Evolutionary conservation across 2,329 filamentous ascomycete species (phyloP).

Genomic region (Arthrobotrys iridis): DNA sequence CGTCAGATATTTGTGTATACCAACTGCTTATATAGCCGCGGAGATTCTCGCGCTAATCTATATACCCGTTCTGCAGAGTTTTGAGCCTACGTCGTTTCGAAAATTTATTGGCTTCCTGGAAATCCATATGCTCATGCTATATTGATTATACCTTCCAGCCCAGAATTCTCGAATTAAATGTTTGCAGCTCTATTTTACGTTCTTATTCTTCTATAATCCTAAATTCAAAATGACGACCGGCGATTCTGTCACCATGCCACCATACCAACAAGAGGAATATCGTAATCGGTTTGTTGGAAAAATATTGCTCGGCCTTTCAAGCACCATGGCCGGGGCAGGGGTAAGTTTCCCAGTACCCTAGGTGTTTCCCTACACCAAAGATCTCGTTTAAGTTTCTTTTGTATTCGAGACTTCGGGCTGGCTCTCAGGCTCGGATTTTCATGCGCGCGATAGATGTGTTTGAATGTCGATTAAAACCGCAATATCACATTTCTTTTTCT

Average conservation of each 20-base stretch:
- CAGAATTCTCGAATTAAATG: background rate
- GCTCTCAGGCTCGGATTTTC: too few relatives aligned
- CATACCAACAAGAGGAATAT: constrained; percentile 28
- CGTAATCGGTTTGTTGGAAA: constrained; percentile 38
- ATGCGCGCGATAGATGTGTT: too few relatives aligned
- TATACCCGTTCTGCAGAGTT: background rate
- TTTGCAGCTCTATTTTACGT: too few relatives aligned
- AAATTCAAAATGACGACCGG: constrained; percentile 11
- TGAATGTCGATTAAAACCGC: background rate
- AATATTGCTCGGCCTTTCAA: background rate
- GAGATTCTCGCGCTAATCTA: background rate
- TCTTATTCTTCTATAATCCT: background rate
- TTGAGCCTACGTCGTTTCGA: background rate
- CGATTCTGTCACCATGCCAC: constrained; percentile 24
- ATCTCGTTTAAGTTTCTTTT: background rate
- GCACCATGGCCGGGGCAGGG: background rate
- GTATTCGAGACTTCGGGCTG: background rate
- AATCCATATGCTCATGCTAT: background rate
- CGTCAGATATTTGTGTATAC: background rate
- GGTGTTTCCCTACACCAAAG: background rate
- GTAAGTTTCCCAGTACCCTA: constrained; percentile 25
- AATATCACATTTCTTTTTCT: too few relatives aligned
- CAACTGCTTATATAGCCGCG: background rate
- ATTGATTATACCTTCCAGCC: background rate
- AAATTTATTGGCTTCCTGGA: background rate